phyloP scores from a whole-genome alignment of 2,329 filamentous ascomycete species.

The Alternaria brassicicola region DNA sequence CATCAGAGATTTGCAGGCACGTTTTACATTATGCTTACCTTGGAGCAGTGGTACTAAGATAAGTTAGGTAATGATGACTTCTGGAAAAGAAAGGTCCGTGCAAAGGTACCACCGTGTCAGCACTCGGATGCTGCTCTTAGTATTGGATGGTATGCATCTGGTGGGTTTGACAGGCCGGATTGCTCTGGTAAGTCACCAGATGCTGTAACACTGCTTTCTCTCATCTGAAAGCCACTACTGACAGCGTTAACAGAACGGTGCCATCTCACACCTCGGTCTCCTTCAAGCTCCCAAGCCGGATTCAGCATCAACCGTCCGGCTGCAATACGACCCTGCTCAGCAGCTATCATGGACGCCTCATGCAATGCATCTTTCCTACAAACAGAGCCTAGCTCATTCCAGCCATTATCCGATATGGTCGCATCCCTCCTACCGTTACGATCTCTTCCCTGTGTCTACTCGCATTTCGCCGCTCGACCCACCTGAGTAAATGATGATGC shows the following conservation, averaged over 20 bases:
- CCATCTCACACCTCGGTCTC: conserved; percentile 15
- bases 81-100: background rate
- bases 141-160: conserved; percentile 13
- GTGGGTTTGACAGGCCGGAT: conserved; percentile 16
- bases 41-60: background rate
- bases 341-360: conserved; percentile 7
- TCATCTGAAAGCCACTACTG: background rate
- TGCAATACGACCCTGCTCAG: background rate
- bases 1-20: conserved; percentile 2
- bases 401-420: conserved; percentile 1
- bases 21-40: background rate
- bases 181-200: conserved; percentile 5
- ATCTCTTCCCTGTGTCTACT: background rate
- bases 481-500: conserved; percentile 10
- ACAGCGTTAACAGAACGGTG: conserved; percentile 9
- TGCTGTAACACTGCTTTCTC: background rate
- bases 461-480: background rate
- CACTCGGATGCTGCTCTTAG: background rate
- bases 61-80: conserved; percentile 3
- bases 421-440: background rate
- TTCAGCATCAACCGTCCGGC: background rate
- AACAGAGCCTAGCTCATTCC: background rate
- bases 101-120: background rate
- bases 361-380: background rate
- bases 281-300: conserved; percentile 14